Base-by-base conservation (phyloP, 202 grass and related monocot species). In the Dendrocalamus latiflorus region DNA sequence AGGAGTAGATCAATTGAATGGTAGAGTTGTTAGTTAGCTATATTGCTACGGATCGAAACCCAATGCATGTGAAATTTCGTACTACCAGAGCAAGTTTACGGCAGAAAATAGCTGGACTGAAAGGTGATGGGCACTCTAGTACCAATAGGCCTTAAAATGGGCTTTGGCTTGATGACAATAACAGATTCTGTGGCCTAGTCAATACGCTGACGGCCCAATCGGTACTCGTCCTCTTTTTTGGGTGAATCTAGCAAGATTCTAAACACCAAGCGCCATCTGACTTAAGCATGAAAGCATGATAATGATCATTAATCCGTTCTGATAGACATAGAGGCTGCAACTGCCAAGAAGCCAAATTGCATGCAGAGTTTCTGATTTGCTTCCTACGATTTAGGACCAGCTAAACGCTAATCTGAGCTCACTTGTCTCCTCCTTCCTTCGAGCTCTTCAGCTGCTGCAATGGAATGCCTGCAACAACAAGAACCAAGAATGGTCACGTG, bases 311-410 rank as follows among this genome's bases (percentile, higher is more conserved):
- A 54, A 74, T 57, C 41, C 68, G 39, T 82, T 81, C 30, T 49
- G 49, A 68, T 21, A 81, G 47, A 77, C 48, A 77, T 26, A 49
- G 57, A 58, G n/a, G 47, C 6, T 39, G 30, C 77, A 86, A 59
- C 10, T 3, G 71, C 63, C 33, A 76, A 36, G 24, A 65, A 63
- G 8, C 30, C 68, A n/a, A 73, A 54, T 34, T 34, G 60, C 68
- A 42, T 72, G 14, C 41, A 21, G 30, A 66, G 60, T 74, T 75
- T 13, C 9, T 28, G 72, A 6, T 16, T 54, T 71, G 26, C 20
- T 79, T 79, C 69, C 69, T 80, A 88, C 39, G 9, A 80, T 44
- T 75, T 28, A 66, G 59, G 66, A 78, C 2, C 41, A 73, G 74
- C 78, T 73, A 68, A 85, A 60, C 57, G 6, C 68, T 66, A 72